Evolutionary conservation across 768 basidiomycete species (phyloP), one percentile per base, ranked within the genome.

Genomic region (Piloderma croceum): DNA sequence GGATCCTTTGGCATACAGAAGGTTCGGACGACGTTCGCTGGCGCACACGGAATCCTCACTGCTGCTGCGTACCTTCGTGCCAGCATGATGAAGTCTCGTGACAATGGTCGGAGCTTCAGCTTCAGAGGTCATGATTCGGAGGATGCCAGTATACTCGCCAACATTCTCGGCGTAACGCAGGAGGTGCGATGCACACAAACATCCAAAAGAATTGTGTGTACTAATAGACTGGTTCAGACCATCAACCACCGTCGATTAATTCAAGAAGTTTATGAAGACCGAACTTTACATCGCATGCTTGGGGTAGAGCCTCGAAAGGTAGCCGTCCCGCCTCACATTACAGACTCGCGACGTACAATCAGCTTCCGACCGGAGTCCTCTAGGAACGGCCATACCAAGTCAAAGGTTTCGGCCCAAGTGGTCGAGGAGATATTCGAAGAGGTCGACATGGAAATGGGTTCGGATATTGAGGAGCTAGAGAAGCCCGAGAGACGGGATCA

Each of bases 1-100:
- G 90, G 91, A 2, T 91, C 92, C 0, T 93, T 79, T 61, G 81
- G 78, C 24, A 88, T 96, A 47, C 66, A 73, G 20, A 83, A 81
- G 54, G 91, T 98, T 27, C 80, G 81, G 18, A 76, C 78, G 36
- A 84, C 90, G 3, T 73, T 98, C 45, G 82, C 85, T 0, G 93
- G 93, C 2, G 94, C 86, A 12, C 71, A 74, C 57, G 72, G 69
- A 20, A 86, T 88, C 31, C 69, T 99, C 56, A 81, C 82, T n/a
- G 73, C 85, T 0, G 75, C 81, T 2, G 73, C 88, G 24, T 88
- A 78, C 51, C 47, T 76, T 46, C 73, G 76, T 17, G 81, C 81
- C 11, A 76, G 77, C 6, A 72, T 83, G 33, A 63, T 90, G 31
- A 68, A 63, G 34, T 68, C 85, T 10, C 70, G 77, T 11, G 71